Evolutionary conservation across 208 protist genomes (phyloP), one percentile per base, ranked within the genome.

Genomic region (Wallacemonas rigidus): DNA sequence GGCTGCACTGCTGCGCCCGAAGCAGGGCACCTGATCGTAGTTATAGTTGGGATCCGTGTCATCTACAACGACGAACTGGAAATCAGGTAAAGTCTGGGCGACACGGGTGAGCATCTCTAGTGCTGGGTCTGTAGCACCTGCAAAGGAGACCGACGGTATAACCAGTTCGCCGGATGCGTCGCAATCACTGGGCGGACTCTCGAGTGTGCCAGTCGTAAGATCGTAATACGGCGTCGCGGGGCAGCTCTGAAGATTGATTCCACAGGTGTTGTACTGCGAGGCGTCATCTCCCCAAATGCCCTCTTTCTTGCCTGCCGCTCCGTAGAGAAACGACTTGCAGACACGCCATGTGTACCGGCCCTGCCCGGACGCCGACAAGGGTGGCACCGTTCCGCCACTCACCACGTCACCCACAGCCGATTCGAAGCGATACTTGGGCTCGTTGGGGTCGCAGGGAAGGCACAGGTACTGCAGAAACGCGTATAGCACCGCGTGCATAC

Each of bases 281-380:
- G 71, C 80, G 43, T 67, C 44, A 12, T 77, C 17, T 8, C 80
- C 80, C 80, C 84, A 84, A 11, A 86, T 26, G 3, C 84, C 80
- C 17, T 79, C 12, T 8, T 73, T 17, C 0, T 54, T 62, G 3
- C 71, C 74, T 5, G 2, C 12, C 11, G 60, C 12, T 15, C 84
- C 84, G 69, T 86, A 86, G 7, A 89, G 69, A 51, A 89, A 89
- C 11, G 80, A 89, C 8, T 75, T 71, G 69, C 84, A 86, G 41
- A 86, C 74, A 50, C 83, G 73, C 80, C 83, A 89, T 17, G 83
- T 86, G 69, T 82, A 79, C 62, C 86, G 80, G 1, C 70, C 71
- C 0, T 78, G 55, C 9, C 71, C 63, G 1, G 83, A 65, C 63
- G 60, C 76, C 2, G 54, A 45, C 3, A 72, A 72, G 2, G 77